Evolutionary conservation across 2,329 filamentous ascomycete genomes (phyloP), one percentile per base, ranked within the genome.

Genomic region (Chrysoporthe austroafricana): DNA sequence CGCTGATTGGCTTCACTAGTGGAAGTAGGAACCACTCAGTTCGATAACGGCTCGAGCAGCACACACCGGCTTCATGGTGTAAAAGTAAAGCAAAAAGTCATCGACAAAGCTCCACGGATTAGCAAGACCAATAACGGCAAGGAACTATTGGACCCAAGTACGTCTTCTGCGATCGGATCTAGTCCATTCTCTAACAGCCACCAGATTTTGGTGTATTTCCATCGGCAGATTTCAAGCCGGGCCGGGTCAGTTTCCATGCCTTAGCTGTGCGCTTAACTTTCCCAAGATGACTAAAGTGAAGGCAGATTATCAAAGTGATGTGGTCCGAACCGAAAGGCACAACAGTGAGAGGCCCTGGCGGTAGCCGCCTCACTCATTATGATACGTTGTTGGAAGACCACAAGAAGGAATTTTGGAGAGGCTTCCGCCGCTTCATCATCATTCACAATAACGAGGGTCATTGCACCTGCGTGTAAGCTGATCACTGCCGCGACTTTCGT

Each of bases 381-480:
- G 26, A 50, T 3, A 73, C 50, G 13, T 11, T 46, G 32, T 14
- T 69, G 52, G 46, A 60, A 75, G 42, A 76, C 77, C 32, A 76
- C 74, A 74, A 43, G 76, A 76, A 57, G 75, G 76, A 16, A 16
- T 82, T 86, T 54, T 84, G 84, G 67, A 76, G 82, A 21, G 83
- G 84, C 0, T 82, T 85, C 64, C 81, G 85, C 4, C 82, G 85
- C 3, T 88, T 88, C 66, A 82, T 88, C 52, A 81, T 88, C 4
- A 78, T 87, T 18, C 80, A 77, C 1, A 85, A 81, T 61, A 81
- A 84, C 36, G 77, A 80, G 21, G 86, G 86, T 2, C 83, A 87
- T 69, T 85, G 82, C 69, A 83, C 80, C 34, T 87, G 85, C 78
- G 83, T 88, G 85, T 88, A 80, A 79, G 83, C 16, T 75, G 18